Base-by-base conservation (phyloP, 2,329 filamentous ascomycete species). In the Aspergillus melleus region DNA sequence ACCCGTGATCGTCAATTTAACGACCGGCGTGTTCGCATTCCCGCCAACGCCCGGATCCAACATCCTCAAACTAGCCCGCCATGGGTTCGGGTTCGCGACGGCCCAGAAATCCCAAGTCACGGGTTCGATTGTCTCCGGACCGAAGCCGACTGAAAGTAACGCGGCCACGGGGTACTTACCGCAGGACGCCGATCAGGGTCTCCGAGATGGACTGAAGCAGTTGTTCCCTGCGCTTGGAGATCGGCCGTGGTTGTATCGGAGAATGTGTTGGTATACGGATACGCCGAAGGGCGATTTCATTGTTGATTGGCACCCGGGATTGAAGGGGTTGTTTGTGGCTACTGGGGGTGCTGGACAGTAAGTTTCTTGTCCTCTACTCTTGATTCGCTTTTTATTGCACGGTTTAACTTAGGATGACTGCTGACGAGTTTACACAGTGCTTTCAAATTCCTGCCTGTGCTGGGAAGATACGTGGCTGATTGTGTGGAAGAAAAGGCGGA, bases 191-290 rank as follows among this genome's bases (percentile, higher is more conserved):
- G 83, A 86, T 52, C 68, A 75, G 30, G 84, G 83, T 24, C 81
- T 90, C 51, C 84, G 88, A 16, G 74, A 79, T 0, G 88, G 83
- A 1, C 76, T 92, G 12, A 76, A 74, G 2, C 79, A 84, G 57
- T 82, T 89, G 64, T 79, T 90, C 9, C 86, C 88, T 1, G 79
- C 80, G n/a, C 76, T 89, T 3, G 79, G 78, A 39, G 77, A 80
- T 39, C 80, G 88, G 5, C 83, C 83, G 0, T 90, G 88, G 77
- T 75, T 75, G 59, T 79, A 80, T 54, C 86, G 84, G 2, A 80
- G 86, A n/a, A 73, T 90, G 49, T 91, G 88, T 76, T 91, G 88
- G 88, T 91, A 91, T 70, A 85, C 85, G 1, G 88, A 91, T 73
- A 90, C 88, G 24, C 80, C 84, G 0, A 85, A 85, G 8, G 88